Base-by-base conservation (phyloP, 805 yeast genomes). In the Candida methanosorbosa region DNA sequence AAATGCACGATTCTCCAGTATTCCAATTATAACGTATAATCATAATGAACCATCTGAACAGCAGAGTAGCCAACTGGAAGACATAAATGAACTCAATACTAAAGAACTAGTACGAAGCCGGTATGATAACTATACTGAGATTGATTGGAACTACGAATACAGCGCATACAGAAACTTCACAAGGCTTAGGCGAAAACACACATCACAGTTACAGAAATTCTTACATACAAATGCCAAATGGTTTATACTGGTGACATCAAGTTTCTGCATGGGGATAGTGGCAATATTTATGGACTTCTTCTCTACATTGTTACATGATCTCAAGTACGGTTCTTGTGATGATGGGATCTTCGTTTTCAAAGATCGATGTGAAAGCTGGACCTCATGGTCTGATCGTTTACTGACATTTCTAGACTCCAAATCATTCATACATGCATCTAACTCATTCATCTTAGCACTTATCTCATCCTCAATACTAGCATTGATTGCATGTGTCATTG, bases 111-210 rank as follows among this genome's bases (percentile, higher is more conserved):
- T 9, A 21, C n/a, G 24, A 8, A 48, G 46, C 33, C 38, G 37
- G 3, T 69, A 70, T 41, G 62, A 56, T 20, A 52, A 66, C 40
- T 54, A 59, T 32, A 59, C 70, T 15, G 63, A 63, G 33, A 70
- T 74, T 16, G 77, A 73, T 40, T 74, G 81, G 81, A 56, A 61
- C 28, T 57, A 54, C 28, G 78, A 73, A 42, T 63, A 71, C 18
- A 15, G 33, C 14, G 23, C 27, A 2, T 36, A 36, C 18, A 19
- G 27, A 32, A 42, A 27, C 28, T 44, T 33, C 40, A 47, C 26
- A 27, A 44, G 29, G 32, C 30, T 15, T 14, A 27, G 36, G 18
- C 20, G 28, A 9, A 14, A 13, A 11, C 21, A 29, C 23, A 25
- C 38, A 6, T 28, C 36, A 12, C 25, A 27, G 16, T 5, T 36